A percentile compares a stretch with the other conserved stretches of the same genome.
Evolutionary conservation across 1,284 basidiomycete genomes (phyloP).

Genomic region (Sphaerobolus stellatus): DNA sequence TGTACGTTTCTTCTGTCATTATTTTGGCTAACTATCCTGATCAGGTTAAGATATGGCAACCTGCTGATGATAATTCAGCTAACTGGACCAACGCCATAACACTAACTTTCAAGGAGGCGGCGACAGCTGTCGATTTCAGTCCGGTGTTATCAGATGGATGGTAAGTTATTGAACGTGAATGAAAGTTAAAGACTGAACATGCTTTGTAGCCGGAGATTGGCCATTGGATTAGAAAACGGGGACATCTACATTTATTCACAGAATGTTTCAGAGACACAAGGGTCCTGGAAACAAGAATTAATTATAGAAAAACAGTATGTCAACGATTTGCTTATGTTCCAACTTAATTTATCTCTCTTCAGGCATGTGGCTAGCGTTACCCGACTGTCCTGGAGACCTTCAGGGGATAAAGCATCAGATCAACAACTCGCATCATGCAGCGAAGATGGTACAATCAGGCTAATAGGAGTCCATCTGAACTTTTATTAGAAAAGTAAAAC

Average conservation of each 20-base stretch:
- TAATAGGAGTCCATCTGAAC: conserved; percentile 54
- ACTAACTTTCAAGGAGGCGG: conserved; percentile 61
- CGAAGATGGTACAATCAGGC: conserved; percentile 79
- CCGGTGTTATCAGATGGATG: conserved; percentile 36
- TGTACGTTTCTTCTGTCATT: background rate
- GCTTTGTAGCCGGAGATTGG: conserved; percentile 54
- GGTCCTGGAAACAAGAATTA: conserved; percentile 43
- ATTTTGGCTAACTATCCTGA: background rate
- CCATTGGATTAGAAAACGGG: conserved; percentile 72
- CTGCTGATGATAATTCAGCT: conserved; percentile 14
- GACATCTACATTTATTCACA: conserved; percentile 60
- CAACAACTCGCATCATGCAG: conserved; percentile 56
- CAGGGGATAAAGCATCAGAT: conserved; percentile 12
- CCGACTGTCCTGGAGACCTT: conserved; percentile 64
- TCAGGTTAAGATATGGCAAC: conserved; percentile 74
- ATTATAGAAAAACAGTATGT: conserved; percentile 51
- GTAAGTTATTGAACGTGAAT: conserved; percentile 32
- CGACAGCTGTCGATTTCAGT: conserved; percentile 70
- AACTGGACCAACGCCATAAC: conserved; percentile 55
- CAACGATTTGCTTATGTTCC: conserved; percentile 5
- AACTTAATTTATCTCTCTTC: conserved; percentile 13
- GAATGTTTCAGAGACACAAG: conserved; percentile 31
- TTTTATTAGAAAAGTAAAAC: conserved; percentile 30
- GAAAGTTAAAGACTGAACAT: background rate
- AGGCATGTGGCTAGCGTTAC: conserved; percentile 67